These are phyloP conservation scores for Omphalotus olearius DNA, from an alignment of 1,284 basidiomycete species.

Conservation along the genomic window DNA sequence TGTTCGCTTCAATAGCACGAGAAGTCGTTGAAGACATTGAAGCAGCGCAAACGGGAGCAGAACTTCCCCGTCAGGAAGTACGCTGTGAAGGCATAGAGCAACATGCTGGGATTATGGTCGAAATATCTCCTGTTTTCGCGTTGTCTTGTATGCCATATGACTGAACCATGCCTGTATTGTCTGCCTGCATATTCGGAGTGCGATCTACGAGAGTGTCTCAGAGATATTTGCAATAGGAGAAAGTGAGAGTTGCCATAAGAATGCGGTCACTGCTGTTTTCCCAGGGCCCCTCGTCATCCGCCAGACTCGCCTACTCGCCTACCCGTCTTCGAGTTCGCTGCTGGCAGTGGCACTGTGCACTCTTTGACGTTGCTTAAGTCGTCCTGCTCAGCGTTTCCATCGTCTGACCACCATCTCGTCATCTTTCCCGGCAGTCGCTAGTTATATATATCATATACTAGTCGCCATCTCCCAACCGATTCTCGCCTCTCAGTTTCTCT, in stretches of 20 bases:
- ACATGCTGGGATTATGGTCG: slow-evolving; percentile 17
- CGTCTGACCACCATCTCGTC: no score
- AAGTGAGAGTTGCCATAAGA: slow-evolving; percentile 1
- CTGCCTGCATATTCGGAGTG: background rate
- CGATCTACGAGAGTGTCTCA: background rate
- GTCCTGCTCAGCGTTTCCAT: no score
- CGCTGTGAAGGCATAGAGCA: slow-evolving; percentile 75
- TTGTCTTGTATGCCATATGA: slow-evolving; percentile 23
- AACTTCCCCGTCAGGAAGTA: slow-evolving; percentile 90
- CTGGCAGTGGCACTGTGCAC: no score
- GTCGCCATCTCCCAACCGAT: no score
- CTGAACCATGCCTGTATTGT: slow-evolving; percentile 7
- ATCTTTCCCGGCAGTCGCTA: no score
- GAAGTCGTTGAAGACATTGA: slow-evolving; percentile 77
- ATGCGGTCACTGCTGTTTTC: background rate
- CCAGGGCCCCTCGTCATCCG: slow-evolving; percentile 1
- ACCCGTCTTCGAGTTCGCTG: no score
- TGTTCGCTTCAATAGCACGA: slow-evolving; percentile 59
- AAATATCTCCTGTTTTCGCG: slow-evolving; percentile 14
- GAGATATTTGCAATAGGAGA: background rate
- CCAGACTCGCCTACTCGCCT: background rate
- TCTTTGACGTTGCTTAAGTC: no score
- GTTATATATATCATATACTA: no score
- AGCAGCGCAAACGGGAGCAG: slow-evolving; percentile 89
- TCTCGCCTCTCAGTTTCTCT: no score